Conservation (phyloP, 805 yeast species). For the Brettanomyces anomalus region DNA sequence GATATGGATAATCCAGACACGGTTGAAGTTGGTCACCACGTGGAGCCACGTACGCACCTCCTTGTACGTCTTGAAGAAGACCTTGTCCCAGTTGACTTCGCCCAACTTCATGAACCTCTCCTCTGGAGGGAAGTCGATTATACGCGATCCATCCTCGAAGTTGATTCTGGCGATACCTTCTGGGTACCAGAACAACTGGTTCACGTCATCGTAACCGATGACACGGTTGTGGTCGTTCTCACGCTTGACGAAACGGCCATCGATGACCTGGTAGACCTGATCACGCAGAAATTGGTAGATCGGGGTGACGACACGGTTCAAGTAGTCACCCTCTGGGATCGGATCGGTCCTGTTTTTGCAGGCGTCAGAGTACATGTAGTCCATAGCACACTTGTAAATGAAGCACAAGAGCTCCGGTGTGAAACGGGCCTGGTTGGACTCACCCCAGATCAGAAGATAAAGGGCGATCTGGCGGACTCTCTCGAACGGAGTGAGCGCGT, state of each 20-base stretch:
- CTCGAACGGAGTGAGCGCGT: slow-evolving; percentile 61
- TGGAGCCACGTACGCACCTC: slow-evolving; percentile 98
- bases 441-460: slow-evolving; percentile 79
- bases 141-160: slow-evolving; percentile 85
- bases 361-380: slow-evolving; percentile 79
- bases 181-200: slow-evolving; percentile 98
- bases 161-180: slow-evolving; percentile 94
- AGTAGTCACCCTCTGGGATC: slow-evolving; percentile 82
- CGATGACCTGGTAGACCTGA: slow-evolving; percentile 73
- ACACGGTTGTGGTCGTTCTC: slow-evolving; percentile 76
- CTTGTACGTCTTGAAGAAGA: slow-evolving; percentile 90
- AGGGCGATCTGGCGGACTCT: slow-evolving; percentile 72
- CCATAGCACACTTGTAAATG: slow-evolving; percentile 90
- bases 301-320: slow-evolving; percentile 90
- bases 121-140: slow-evolving; percentile 80
- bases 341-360: slow-evolving; percentile 84
- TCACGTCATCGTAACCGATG: slow-evolving; percentile 95
- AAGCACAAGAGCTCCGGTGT: slow-evolving; percentile 85
- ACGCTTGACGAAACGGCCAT: slow-evolving; percentile 77
- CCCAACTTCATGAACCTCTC: slow-evolving; percentile 88
- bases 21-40: slow-evolving; percentile 87
- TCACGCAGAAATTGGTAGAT: slow-evolving; percentile 70
- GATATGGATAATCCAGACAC: slow-evolving; percentile 95
- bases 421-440: slow-evolving; percentile 90
- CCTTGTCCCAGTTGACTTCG: slow-evolving; percentile 86